Evolutionary conservation across 2,329 filamentous ascomycete genomes (phyloP).

Genomic region (Epichloe sibirici): DNA sequence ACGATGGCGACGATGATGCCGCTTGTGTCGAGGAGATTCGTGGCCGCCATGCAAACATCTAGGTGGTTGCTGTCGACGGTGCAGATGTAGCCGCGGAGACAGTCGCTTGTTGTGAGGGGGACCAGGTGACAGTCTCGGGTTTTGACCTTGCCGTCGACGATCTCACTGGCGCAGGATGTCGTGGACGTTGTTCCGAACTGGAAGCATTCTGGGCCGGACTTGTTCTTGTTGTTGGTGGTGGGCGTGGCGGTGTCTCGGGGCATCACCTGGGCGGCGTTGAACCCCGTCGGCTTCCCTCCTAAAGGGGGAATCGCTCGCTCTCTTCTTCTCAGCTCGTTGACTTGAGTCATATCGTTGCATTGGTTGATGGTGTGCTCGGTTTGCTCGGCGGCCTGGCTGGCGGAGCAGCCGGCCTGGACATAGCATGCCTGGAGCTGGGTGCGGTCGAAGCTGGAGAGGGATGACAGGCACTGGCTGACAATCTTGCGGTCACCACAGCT

Average conservation of each 20-base stretch:
- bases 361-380: slow-evolving; percentile 17
- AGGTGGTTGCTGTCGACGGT: slow-evolving; percentile 22
- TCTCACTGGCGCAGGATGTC: slow-evolving; percentile 26
- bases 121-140: slow-evolving; percentile 29
- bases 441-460: slow-evolving; percentile 18
- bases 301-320: slow-evolving; percentile 8
- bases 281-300: background rate
- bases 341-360: slow-evolving; percentile 18
- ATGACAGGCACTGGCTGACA: slow-evolving; percentile 30
- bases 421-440: slow-evolving; percentile 27
- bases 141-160: slow-evolving; percentile 22
- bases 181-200: slow-evolving; percentile 20
- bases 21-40: slow-evolving; percentile 27
- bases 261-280: background rate
- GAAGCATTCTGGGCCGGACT: slow-evolving; percentile 21
- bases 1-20: slow-evolving; percentile 36
- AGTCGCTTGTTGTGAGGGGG: slow-evolving; percentile 22
- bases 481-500: slow-evolving; percentile 31
- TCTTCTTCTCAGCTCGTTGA: slow-evolving; percentile 19
- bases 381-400: slow-evolving; percentile 17
- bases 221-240: background rate
- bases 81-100: slow-evolving; percentile 34
- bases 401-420: slow-evolving; percentile 22
- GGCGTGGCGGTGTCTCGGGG: background rate
- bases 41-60: slow-evolving; percentile 28